These are phyloP conservation scores for Globisporangium polare DNA, from an alignment of 352 stramenopile species.

Conservation along the genomic window DNA sequence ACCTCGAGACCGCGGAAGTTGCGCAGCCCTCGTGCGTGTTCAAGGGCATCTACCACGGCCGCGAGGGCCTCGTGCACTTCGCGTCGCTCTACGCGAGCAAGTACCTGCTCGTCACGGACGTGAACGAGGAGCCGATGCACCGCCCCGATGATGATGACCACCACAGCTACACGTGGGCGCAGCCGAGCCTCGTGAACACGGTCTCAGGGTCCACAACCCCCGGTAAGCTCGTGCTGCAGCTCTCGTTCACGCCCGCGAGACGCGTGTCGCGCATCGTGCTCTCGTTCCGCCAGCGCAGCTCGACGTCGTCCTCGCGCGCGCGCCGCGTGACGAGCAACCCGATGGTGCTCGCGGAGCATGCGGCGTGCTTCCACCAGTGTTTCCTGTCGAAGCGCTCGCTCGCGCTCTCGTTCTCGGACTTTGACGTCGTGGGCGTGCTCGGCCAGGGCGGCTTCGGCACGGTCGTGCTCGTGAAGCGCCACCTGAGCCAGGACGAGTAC, in stretches of 20 bases:
- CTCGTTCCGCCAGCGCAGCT: slow-evolving; percentile 68
- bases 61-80: slow-evolving; percentile 85
- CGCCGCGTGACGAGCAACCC: slow-evolving; percentile 67
- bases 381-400: slow-evolving; percentile 80
- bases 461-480: slow-evolving; percentile 76
- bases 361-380: slow-evolving; percentile 79
- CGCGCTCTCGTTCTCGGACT: slow-evolving; percentile 80
- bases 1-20: slow-evolving; percentile 73
- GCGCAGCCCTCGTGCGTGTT: slow-evolving; percentile 79
- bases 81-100: slow-evolving; percentile 75
- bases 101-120: slow-evolving; percentile 60
- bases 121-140: slow-evolving; percentile 42
- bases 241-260: slow-evolving; percentile 79
- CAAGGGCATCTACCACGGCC: slow-evolving; percentile 85
- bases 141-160: slow-evolving; percentile 72
- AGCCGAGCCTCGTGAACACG: slow-evolving; percentile 65
- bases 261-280: slow-evolving; percentile 83
- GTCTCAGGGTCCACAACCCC: slow-evolving; percentile 70
- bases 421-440: slow-evolving; percentile 82
- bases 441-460: slow-evolving; percentile 78
- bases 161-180: slow-evolving; percentile 56
- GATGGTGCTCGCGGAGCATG: slow-evolving; percentile 72
- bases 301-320: slow-evolving; percentile 27
- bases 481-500: slow-evolving; percentile 72
- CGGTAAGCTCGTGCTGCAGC: slow-evolving; percentile 72